phyloP scores from a whole-genome alignment of 768 basidiomycete species.

The Symmetrospora coprosmae region DNA sequence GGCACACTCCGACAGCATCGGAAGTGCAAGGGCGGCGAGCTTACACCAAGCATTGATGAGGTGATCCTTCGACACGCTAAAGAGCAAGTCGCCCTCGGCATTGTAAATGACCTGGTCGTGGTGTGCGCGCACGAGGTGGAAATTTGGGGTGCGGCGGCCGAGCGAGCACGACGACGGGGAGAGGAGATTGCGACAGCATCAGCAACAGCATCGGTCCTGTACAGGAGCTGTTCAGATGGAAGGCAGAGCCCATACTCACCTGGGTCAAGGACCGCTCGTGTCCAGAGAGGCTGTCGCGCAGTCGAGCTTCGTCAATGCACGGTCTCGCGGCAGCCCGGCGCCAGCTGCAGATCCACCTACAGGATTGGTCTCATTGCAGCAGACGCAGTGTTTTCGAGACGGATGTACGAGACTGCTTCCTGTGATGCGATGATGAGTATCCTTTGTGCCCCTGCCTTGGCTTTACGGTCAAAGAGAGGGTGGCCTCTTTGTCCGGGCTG shows the following conservation, averaged over 20 bases:
- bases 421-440: no score
- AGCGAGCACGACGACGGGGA: no score
- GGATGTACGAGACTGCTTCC: no score
- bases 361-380: conserved; percentile 17
- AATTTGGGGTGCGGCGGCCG: no score
- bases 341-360: background rate
- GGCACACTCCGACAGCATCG: conserved; percentile 32
- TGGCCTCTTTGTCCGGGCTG: no score
- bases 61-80: conserved; percentile 89
- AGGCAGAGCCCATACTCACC: background rate
- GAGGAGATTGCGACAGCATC: no score
- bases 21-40: background rate
- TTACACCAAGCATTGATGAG: conserved; percentile 88
- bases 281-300: background rate
- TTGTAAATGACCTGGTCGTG: conserved; percentile 98
- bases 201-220: no score
- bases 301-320: background rate
- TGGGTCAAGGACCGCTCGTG: conserved; percentile 5
- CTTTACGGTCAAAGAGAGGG: no score
- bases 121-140: no score
- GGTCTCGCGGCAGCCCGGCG: background rate
- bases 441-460: no score
- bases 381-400: no score
- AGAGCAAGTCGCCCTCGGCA: conserved; percentile 83
- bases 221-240: background rate